These are phyloP conservation scores for Gilbertella persicaria DNA, from an alignment of 371 early-diverging fungal species.

Conservation along the genomic window DNA sequence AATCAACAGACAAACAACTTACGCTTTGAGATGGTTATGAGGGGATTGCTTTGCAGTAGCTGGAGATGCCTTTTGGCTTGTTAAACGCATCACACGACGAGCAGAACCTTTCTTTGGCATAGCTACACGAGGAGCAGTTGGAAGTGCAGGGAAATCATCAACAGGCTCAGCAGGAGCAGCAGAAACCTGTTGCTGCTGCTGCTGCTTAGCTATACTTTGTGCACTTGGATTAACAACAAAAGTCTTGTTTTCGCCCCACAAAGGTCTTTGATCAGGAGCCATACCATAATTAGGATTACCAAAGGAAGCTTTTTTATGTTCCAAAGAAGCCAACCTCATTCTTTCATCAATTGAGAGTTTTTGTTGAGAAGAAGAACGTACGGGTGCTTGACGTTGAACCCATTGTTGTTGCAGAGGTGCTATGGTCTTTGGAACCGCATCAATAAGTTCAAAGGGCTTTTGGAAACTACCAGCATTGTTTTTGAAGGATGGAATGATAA, in stretches of 20 bases:
- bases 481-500: slow-evolving; percentile 38
- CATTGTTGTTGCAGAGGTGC: slow-evolving; percentile 8
- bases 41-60: not conserved
- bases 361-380: slow-evolving; percentile 4
- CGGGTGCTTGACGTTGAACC: slow-evolving; percentile 3
- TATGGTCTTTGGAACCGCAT: slow-evolving; percentile 7
- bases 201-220: slow-evolving; percentile 1
- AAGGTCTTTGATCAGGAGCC: slow-evolving; percentile 24
- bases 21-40: slow-evolving; percentile 8
- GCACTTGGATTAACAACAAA: slow-evolving; percentile 13
- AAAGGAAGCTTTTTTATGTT: slow-evolving; percentile 1
- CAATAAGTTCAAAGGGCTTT: slow-evolving; percentile 33
- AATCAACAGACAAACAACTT: not conserved
- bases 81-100: slow-evolving; percentile 26
- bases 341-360: slow-evolving; percentile 21
- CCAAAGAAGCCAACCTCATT: slow-evolving; percentile 19
- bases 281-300: slow-evolving; percentile 12
- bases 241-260: slow-evolving; percentile 44
- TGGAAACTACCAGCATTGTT: slow-evolving; percentile 17
- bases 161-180: slow-evolving; percentile 1
- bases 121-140: slow-evolving; percentile 16
- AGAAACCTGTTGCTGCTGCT: not conserved
- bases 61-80: slow-evolving; percentile 24
- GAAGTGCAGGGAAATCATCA: slow-evolving; percentile 32
- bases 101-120: slow-evolving; percentile 1